These are phyloP conservation scores for Trifolium repens DNA, from an alignment of 306 rosid genomes.

Conservation along the genomic window DNA sequence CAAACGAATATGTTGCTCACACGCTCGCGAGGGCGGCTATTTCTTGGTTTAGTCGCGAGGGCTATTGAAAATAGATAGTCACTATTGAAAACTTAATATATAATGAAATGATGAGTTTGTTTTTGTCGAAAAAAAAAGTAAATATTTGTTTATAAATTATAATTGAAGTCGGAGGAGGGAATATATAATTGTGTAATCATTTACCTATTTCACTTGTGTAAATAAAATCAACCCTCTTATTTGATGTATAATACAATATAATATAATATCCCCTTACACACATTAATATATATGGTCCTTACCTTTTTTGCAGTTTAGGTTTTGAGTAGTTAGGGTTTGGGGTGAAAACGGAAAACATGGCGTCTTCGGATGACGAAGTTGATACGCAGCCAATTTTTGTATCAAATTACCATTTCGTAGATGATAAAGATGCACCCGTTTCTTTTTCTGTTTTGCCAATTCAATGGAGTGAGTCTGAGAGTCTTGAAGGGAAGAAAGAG, in stretches of 20 bases:
- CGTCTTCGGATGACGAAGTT: constrained; percentile 81
- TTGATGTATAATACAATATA: not conserved
- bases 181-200: not conserved
- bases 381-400: constrained; percentile 55
- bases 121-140: too few relatives aligned
- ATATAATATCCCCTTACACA: not conserved
- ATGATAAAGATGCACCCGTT: constrained; percentile 55
- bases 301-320: constrained; percentile 25
- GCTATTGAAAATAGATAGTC: too few relatives aligned
- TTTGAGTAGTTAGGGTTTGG: constrained; percentile 35
- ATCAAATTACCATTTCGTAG: constrained; percentile 70
- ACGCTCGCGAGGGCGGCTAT: too few relatives aligned
- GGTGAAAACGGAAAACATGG: constrained; percentile 50
- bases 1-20: too few relatives aligned
- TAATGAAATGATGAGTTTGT: too few relatives aligned
- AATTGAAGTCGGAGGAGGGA: too few relatives aligned
- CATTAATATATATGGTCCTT: not conserved
- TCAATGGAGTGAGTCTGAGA: constrained; percentile 63
- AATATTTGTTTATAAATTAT: too few relatives aligned
- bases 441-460: constrained; percentile 74
- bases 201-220: too few relatives aligned
- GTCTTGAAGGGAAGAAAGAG: constrained; percentile 37
- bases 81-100: too few relatives aligned
- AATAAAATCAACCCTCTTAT: not conserved
- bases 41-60: too few relatives aligned